These are phyloP conservation scores for Irpex sp. DNA, from an alignment of 1,284 basidiomycete genomes.

Conservation along the genomic window DNA sequence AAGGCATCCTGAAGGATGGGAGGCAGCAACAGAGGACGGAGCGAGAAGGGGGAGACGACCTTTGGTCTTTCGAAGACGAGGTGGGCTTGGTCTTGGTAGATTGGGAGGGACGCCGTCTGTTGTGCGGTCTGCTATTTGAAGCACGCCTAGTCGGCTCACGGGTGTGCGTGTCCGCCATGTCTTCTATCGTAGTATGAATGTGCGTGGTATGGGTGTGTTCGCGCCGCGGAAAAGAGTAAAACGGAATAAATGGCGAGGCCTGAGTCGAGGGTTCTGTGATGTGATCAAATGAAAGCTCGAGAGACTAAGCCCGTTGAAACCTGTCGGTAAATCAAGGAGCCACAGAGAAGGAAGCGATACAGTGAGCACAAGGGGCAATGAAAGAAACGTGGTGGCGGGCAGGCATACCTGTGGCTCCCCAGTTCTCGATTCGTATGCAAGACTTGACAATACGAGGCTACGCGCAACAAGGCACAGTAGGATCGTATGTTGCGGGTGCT, in stretches of 20 bases:
- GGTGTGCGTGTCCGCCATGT: conserved; percentile 11
- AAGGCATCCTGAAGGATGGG: conserved; percentile 38
- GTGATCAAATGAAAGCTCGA: conserved; percentile 3
- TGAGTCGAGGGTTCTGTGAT: not conserved
- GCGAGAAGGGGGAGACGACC: conserved; percentile 18
- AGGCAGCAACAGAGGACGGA: conserved; percentile 19
- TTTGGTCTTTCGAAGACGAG: conserved; percentile 16
- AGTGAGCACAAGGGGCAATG: not conserved
- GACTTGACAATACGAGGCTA: not conserved
- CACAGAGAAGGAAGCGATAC: not conserved
- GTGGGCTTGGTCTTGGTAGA: conserved; percentile 19
- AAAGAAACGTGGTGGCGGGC: not conserved
- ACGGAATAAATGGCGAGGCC: not conserved
- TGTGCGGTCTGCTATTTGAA: conserved; percentile 29
- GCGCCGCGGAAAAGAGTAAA: not conserved
- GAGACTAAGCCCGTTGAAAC: conserved; percentile 6
- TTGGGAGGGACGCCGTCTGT: conserved; percentile 23
- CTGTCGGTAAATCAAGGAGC: not conserved
- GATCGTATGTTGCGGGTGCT: not conserved
- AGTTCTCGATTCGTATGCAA: not conserved
- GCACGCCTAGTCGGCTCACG: conserved; percentile 28
- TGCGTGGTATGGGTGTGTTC: not conserved
- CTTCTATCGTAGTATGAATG: conserved; percentile 10
- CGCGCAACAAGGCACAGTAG: not conserved
- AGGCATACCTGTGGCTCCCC: not conserved